Conservation (phyloP, 257 asterid species). For the Ilex asprella region DNA sequence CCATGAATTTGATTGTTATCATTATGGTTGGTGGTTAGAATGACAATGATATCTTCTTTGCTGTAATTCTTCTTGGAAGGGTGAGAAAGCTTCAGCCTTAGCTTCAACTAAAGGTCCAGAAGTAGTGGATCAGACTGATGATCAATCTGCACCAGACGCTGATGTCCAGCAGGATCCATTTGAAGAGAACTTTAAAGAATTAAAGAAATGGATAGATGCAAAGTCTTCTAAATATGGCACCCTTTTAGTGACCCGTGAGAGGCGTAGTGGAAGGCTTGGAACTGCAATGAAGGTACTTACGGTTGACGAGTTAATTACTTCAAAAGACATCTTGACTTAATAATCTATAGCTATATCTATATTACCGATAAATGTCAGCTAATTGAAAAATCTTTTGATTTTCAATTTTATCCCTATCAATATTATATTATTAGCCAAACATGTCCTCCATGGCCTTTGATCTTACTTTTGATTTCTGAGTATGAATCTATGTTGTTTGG, state of each 20-base stretch:
- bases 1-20: background rate
- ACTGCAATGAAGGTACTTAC: conserved; percentile 72
- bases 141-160: conserved; percentile 35
- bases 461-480: background rate
- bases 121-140: conserved; percentile 18
- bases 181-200: conserved; percentile 85
- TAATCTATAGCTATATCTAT: no score
- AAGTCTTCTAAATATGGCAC: conserved; percentile 68
- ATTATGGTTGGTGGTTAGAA: background rate
- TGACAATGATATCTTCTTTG: conserved; percentile 7
- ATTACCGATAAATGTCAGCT: no score
- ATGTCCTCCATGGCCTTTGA: no score
- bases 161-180: conserved; percentile 40
- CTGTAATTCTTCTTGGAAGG: conserved; percentile 29
- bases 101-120: background rate
- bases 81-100: conserved; percentile 20
- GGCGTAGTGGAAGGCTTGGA: conserved; percentile 73
- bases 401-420: no score
- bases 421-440: no score
- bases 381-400: no score
- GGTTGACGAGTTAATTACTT: background rate
- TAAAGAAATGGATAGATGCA: conserved; percentile 79
- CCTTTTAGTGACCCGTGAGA: conserved; percentile 62
- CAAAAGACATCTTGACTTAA: no score
- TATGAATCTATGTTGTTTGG: background rate